These are phyloP conservation scores for Torulaspora quercuum DNA, from an alignment of 805 yeast genomes.

Conservation along the genomic window DNA sequence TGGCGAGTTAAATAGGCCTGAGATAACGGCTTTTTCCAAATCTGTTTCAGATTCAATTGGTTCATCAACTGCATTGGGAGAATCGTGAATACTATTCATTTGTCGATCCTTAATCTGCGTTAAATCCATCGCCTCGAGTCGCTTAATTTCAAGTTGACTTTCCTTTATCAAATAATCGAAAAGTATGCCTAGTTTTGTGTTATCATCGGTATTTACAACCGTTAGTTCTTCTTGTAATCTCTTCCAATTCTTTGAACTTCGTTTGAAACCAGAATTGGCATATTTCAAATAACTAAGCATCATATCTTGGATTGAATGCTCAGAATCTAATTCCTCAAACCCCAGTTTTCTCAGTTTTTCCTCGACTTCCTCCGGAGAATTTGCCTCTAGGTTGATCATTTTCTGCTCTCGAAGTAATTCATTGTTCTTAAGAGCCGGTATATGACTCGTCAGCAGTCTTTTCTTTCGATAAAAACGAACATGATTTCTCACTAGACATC, in stretches of 20 bases:
- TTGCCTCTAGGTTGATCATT: constrained; percentile 9
- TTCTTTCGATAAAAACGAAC: constrained; percentile 17
- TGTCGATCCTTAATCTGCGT: constrained; percentile 1
- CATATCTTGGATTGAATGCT: constrained; percentile 16
- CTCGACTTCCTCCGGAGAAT: constrained; percentile 12
- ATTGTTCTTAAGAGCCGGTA: constrained; percentile 14
- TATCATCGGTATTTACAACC: constrained; percentile 6
- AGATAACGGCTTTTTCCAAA: constrained; percentile 14
- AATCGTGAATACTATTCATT: constrained; percentile 9
- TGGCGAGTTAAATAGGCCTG: constrained; percentile 10
- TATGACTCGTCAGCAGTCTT: constrained; percentile 13
- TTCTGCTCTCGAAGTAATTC: constrained; percentile 10
- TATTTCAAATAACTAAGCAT: constrained; percentile 27
- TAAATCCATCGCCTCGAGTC: constrained; percentile 17
- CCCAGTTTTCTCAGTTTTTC: constrained; percentile 16
- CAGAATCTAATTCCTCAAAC: constrained; percentile 17
- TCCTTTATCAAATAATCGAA: constrained; percentile 27
- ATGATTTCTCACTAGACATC: constrained; percentile 7
- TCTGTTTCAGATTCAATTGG: constrained; percentile 14
- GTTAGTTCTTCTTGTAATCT: constrained; percentile 13
- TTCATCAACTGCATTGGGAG: constrained; percentile 6
- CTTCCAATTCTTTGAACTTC: constrained; percentile 23
- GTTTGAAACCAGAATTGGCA: constrained; percentile 25
- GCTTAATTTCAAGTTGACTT: constrained; percentile 24
- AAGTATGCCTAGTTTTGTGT: constrained; percentile 14